A percentile compares a stretch with the other conserved stretches of the same genome.
phyloP scores from a whole-genome alignment of 352 stramenopile genomes.

The Phytopythium litorale region DNA sequence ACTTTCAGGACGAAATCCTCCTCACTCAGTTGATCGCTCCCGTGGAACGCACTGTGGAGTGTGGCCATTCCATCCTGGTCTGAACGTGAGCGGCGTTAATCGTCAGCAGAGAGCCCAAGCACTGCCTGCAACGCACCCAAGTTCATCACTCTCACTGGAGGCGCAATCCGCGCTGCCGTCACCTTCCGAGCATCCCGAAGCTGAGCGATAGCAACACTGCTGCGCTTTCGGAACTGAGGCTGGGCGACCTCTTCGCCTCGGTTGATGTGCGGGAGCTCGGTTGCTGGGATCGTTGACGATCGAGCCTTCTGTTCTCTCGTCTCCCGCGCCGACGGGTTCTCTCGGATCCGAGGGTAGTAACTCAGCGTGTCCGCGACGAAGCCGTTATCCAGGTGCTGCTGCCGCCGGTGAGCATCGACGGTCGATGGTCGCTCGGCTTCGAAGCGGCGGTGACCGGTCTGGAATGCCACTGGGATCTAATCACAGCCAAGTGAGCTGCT shows the following conservation, averaged over 20 bases:
- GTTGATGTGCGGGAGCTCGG: not conserved
- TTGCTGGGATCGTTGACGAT: not conserved
- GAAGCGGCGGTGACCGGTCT: constrained; percentile 21
- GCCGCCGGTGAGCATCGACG: constrained; percentile 20
- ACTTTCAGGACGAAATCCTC: constrained; percentile 43
- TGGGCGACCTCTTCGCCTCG: not conserved
- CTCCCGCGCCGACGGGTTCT: constrained; percentile 35
- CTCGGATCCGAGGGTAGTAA: constrained; percentile 53
- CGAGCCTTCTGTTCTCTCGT: constrained; percentile 30
- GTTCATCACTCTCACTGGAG: constrained; percentile 10
- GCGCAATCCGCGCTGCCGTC: not conserved
- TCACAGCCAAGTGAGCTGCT: not conserved
- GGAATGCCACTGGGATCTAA: constrained; percentile 26
- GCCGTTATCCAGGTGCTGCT: constrained; percentile 23
- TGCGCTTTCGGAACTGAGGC: not conserved
- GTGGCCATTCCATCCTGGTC: constrained; percentile 33
- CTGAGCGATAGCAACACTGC: not conserved
- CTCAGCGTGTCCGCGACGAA: constrained; percentile 29
- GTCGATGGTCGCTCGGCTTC: constrained; percentile 30
- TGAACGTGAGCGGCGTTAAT: constrained; percentile 4
- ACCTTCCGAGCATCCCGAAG: not conserved
- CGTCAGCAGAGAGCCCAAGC: no score
- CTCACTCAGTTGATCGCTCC: constrained; percentile 22
- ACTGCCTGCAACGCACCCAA: constrained; percentile 1
- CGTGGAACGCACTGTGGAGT: constrained; percentile 36